Conservation (phyloP, 225 moss, liverwort and hornwort species). For the Bryum argenteum region DNA sequence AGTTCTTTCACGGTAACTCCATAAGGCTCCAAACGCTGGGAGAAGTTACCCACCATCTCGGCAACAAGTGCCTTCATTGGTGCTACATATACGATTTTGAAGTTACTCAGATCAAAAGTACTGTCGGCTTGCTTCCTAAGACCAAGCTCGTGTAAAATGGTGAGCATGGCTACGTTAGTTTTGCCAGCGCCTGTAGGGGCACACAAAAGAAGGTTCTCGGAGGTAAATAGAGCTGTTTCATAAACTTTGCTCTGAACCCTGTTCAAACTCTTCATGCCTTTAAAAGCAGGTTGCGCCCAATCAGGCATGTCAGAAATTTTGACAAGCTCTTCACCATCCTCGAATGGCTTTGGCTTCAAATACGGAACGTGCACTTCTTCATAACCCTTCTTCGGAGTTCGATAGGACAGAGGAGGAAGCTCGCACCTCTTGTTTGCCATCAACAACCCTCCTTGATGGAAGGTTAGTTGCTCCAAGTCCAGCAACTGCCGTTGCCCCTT, state of each 20-base stretch:
- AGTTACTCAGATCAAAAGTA: conserved; percentile 68
- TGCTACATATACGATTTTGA: conserved; percentile 94
- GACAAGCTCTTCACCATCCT: conserved; percentile 89
- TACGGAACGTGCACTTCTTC: conserved; percentile 97
- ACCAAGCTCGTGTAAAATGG: conserved; percentile 88
- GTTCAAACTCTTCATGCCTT: conserved; percentile 83
- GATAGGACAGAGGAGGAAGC: conserved; percentile 76
- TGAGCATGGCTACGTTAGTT: conserved; percentile 92
- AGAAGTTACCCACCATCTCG: conserved; percentile 91
- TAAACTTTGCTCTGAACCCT: conserved; percentile 96
- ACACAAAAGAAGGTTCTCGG: conserved; percentile 82
- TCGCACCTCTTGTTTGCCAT: conserved; percentile 99
- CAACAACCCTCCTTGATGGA: conserved; percentile 91
- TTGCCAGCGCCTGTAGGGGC: conserved; percentile 99
- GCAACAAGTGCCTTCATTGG: conserved; percentile 98
- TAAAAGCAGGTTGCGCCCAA: conserved; percentile 93
- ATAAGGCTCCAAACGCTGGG: conserved; percentile 77
- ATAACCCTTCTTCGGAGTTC: conserved; percentile 85
- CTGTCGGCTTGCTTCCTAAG: conserved; percentile 75
- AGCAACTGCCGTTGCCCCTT: conserved; percentile 94
- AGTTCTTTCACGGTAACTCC: conserved; percentile 85
- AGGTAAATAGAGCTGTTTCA: conserved; percentile 81
- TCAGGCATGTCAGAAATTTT: conserved; percentile 85
- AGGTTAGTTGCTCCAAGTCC: conserved; percentile 85
- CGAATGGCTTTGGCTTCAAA: conserved; percentile 80